Conservation (phyloP, 192 early-diverging fungal species). For the Piromyces finnis region DNA sequence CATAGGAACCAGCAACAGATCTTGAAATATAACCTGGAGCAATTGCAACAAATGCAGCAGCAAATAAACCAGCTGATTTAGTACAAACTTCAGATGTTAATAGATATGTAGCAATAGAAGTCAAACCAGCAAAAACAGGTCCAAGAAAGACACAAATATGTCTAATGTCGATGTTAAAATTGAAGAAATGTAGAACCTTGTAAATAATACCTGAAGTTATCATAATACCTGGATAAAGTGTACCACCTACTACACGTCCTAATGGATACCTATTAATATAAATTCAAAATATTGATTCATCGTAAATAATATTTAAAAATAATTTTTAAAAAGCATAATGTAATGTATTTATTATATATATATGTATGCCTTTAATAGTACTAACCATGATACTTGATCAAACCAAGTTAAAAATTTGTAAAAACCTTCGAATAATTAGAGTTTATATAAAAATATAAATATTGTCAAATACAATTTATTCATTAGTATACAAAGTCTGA, state of each 20-base stretch:
- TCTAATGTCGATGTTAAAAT: conserved; percentile 94
- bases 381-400: conserved; percentile 96
- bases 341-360: too few relatives aligned
- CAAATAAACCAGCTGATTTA: conserved; percentile 79
- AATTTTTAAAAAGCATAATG: too few relatives aligned
- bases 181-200: conserved; percentile 77
- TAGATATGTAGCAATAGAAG: conserved; percentile 88
- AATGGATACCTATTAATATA: conserved; percentile 5
- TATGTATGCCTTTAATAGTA: too few relatives aligned
- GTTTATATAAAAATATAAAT: conserved; percentile 14
- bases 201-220: conserved; percentile 89
- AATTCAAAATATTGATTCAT: too few relatives aligned
- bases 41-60: conserved; percentile 94
- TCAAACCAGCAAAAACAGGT: conserved; percentile 87
- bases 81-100: conserved; percentile 85
- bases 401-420: conserved; percentile 99
- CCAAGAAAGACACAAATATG: conserved; percentile 97
- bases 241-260: conserved; percentile 96
- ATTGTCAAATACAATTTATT: not conserved
- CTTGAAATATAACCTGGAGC: conserved; percentile 99
- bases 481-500: too few relatives aligned
- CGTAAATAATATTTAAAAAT: too few relatives aligned
- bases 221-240: conserved; percentile 99
- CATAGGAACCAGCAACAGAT: conserved; percentile 99
- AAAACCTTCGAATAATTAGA: conserved; percentile 88